Conservation (phyloP, 257 asterid genomes). For the Jasminum sambac region DNA sequence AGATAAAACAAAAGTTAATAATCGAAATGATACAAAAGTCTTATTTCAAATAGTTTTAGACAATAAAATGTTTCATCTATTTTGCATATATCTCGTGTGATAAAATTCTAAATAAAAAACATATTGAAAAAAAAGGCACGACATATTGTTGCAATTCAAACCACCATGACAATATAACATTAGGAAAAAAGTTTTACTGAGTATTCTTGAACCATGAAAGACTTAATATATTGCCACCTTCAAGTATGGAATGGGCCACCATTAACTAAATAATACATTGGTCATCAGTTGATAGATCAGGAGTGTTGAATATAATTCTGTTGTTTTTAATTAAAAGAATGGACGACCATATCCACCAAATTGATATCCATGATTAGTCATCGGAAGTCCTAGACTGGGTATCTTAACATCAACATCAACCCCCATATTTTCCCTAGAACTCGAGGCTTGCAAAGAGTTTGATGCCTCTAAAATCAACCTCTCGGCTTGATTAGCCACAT, state of each 20-base stretch:
- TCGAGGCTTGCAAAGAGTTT: constrained; percentile 14
- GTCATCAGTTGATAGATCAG: too few species aligned
- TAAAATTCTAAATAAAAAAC: too few species aligned
- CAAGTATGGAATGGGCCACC: too few species aligned
- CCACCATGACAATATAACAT: not conserved
- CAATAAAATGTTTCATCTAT: not conserved
- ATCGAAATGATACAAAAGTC: not conserved
- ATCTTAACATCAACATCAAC: constrained; percentile 4
- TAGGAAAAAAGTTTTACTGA: not conserved
- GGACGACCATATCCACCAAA: constrained; percentile 19
- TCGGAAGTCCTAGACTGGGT: constrained; percentile 35
- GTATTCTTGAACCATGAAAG: too few species aligned
- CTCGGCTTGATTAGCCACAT: constrained; percentile 26
- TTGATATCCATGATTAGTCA: constrained; percentile 35
- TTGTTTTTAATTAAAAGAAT: not conserved
- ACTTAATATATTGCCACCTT: too few species aligned
- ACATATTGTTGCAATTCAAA: not conserved
- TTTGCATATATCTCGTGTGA: not conserved
- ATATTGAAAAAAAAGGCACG: too few species aligned
- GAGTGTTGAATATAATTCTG: not conserved
- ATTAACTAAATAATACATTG: too few species aligned
- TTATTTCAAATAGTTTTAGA: not conserved
- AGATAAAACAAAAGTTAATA: not conserved
- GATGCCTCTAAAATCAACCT: constrained; percentile 29
- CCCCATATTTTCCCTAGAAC: constrained; percentile 20